A percentile compares a stretch with the other conserved stretches of the same genome.
These are phyloP conservation scores for Stramenopiles sp. DNA, from an alignment of 352 stramenopile species.

Conservation along the genomic window DNA sequence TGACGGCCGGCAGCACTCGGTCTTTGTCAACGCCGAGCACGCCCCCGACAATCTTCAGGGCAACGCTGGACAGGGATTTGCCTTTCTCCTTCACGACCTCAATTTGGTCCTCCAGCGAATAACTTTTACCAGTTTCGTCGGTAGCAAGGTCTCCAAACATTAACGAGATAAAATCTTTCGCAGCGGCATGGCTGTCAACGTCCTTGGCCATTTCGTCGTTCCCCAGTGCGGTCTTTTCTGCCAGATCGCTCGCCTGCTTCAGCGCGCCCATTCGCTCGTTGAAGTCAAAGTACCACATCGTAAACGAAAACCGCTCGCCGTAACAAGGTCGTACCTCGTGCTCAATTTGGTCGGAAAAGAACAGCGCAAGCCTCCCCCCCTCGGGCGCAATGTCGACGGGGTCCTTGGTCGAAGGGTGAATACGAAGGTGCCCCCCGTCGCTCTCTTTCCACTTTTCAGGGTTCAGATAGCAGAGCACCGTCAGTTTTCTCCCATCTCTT, in stretches of 20 bases:
- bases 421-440: conserved; percentile 18
- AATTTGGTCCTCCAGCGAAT: no score
- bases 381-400: conserved; percentile 17
- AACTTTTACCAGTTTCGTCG: no score
- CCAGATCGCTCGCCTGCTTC: conserved; percentile 13
- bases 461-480: conserved; percentile 23
- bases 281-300: conserved; percentile 24
- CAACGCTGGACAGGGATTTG: no score
- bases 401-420: conserved; percentile 8
- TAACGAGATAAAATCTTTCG: no score
- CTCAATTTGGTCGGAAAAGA: conserved; percentile 19
- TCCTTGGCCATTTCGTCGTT: no score
- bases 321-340: conserved; percentile 22
- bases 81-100: no score
- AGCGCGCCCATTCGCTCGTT: conserved; percentile 19
- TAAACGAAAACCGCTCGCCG: conserved; percentile 14
- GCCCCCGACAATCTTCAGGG: no score
- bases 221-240: no score
- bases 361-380: conserved; percentile 20
- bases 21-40: no score
- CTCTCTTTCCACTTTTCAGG: conserved; percentile 15
- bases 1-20: no score
- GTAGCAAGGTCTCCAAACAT: no score
- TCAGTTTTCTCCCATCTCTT: conserved; percentile 20
- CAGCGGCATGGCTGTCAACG: no score